Evolutionary conservation across 805 yeast species (phyloP).

Genomic region (Kuraishia cidri): DNA sequence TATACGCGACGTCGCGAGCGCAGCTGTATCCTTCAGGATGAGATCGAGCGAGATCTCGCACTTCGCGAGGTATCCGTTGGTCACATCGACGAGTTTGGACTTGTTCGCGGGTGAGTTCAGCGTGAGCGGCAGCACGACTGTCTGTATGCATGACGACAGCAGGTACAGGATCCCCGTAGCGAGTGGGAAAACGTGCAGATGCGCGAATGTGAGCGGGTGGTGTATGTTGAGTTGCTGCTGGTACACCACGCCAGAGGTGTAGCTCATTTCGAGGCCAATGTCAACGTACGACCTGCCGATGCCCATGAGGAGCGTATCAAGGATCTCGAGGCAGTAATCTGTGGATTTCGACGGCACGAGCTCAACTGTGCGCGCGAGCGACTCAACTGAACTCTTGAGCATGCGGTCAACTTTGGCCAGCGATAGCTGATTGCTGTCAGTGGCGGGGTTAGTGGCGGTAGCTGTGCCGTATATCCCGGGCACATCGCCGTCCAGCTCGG

Average conservation of each 20-base stretch:
- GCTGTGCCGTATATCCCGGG: neutral
- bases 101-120: conserved; percentile 47
- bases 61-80: conserved; percentile 50
- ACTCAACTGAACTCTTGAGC: conserved; percentile 65
- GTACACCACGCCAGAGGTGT: conserved; percentile 18
- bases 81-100: conserved; percentile 47
- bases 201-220: conserved; percentile 29
- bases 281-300: conserved; percentile 71
- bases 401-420: conserved; percentile 49
- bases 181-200: conserved; percentile 37
- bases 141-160: conserved; percentile 64
- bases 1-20: conserved; percentile 42
- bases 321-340: conserved; percentile 53
- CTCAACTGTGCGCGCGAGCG: conserved; percentile 70
- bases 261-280: conserved; percentile 64
- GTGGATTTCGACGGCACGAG: conserved; percentile 55
- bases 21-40: conserved; percentile 51
- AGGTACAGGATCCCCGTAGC: conserved; percentile 55
- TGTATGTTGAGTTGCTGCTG: conserved; percentile 13
- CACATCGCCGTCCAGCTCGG: conserved; percentile 7
- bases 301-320: conserved; percentile 59
- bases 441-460: conserved; percentile 2
- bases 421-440: conserved; percentile 17
- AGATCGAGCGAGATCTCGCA: conserved; percentile 61
- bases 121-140: conserved; percentile 69